Percentiles rank a stretch among this genome's conserved stretches.
phyloP scores from a whole-genome alignment of 2,329 filamentous ascomycete species.

The Fusarium longipes region DNA sequence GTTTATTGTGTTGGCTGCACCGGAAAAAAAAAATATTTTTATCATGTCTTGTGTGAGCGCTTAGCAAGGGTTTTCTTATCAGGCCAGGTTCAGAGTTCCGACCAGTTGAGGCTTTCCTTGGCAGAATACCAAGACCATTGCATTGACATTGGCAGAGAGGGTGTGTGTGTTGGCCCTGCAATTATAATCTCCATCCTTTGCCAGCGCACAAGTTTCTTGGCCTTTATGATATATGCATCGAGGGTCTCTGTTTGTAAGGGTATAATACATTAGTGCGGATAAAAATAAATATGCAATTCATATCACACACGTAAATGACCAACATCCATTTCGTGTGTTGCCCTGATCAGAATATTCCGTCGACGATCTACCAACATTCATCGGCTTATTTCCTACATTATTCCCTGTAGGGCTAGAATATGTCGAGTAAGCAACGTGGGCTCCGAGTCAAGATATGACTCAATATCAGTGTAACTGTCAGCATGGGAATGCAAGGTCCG shows the following conservation, averaged over 20 bases:
- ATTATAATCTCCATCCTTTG: not conserved
- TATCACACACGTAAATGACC: not conserved
- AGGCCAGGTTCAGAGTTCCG: not conserved
- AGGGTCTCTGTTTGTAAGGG: not conserved
- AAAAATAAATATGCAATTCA: not conserved
- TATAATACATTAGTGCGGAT: not conserved
- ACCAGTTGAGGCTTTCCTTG: constrained; percentile 4
- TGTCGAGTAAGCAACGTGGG: not conserved
- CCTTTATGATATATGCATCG: not conserved
- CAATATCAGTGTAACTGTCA: not conserved
- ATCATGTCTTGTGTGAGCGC: constrained; percentile 6
- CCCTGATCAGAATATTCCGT: not conserved
- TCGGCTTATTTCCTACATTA: not conserved
- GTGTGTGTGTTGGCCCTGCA: not conserved
- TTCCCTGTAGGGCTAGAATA: not conserved
- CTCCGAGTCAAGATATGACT: not conserved
- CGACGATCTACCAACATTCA: not conserved
- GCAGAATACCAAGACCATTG: not conserved
- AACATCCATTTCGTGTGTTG: not conserved
- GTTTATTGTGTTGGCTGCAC: constrained; percentile 10
- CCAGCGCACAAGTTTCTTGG: constrained; percentile 2
- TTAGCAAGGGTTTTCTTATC: not conserved
- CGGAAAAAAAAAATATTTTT: not conserved
- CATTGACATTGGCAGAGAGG: not conserved
- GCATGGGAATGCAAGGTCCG: not conserved